Evolutionary conservation across 1,284 basidiomycete genomes (phyloP), one percentile per base, ranked within the genome.

Genomic region (Fomes fomentarius): DNA sequence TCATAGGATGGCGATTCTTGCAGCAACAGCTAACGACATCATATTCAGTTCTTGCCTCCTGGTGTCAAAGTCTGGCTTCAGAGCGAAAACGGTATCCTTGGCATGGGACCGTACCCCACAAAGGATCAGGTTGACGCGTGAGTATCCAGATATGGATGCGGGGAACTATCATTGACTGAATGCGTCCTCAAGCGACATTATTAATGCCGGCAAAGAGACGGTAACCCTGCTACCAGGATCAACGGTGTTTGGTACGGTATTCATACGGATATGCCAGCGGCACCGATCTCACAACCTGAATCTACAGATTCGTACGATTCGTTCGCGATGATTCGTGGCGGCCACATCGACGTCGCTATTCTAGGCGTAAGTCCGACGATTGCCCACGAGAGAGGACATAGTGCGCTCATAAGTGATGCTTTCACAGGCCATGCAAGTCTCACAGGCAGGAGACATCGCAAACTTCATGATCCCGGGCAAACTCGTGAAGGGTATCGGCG

Each of bases 381-480:
- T 19, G 26, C 34, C 35, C 52, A 19, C 35, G 30, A 21, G n/a
- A n/a, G 37, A 34, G 51, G 41, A 41, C 22, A 25, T 43, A 47
- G 45, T 52, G 46, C 47, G 46, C 53, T 61, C 40, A 58, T 41
- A 41, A 51, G 17, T 45, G 28, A 21, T 52, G 9, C 62, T 15
- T 55, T 54, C 35, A 10, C 58, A 92, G 89, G 94, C 96, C 2
- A 94, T 98, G 87, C 89, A 98, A 80, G 95, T 98, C 46, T 94
- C 93, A 1, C 85, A 90, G 63, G 86, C 86, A 21, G 96, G 96
- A 55, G 95, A 98, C 69, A 89, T 98, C 57, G 96, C 96, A 47
- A 98, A 98, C 78, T 98, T 93, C 71, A 98, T 97, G 94, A 94
- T 98, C 63, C 95, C 95, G 14, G 93, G 93, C 28, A 94, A 96